Evolutionary conservation across 805 yeast genomes (phyloP), one percentile per base, ranked within the genome.

Genomic region (Metschnikowia sp.): DNA sequence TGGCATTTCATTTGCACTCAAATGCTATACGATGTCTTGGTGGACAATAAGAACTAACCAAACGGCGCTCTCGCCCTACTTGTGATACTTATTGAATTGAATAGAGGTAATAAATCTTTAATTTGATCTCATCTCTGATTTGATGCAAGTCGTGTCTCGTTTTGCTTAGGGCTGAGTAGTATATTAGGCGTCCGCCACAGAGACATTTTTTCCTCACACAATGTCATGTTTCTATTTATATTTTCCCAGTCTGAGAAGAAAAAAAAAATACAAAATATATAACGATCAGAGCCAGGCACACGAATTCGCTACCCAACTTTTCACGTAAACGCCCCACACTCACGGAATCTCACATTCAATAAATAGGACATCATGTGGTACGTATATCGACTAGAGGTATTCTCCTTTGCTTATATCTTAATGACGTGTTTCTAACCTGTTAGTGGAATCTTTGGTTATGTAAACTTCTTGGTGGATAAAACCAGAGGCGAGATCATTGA

Each of bases 361-460:
- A 19, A 45, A 30, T 32, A 42, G 28, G 28, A 39, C 41, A 48
- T 34, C 40, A 53, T 53, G 57, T 53, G 55, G 57, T 51, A 53
- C 32, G 55, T 53, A 33, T 11, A 15, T 3, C 19, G 10, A 11
- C 10, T 9, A 4, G 29, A 8, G 9, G 12, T 10, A 7, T 10
- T 10, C 8, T 10, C 18, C 32, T 15, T 13, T 29, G 15, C 15
- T 18, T n/a, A 19, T 43, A 38, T 29, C 39, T 26, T 13, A 15
- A 33, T 13, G 41, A 37, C 39, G 37, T 32, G 35, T 26, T 54
- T 55, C 62, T 59, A 59, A 54, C 59, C 22, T 19, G 26, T 30
- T 48, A 68, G 99, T 81, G 99, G 99, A 68, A 94, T 94, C 66
- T 94, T 94, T 70, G 99, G 99, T 57, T 94, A 94, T 72, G 91